phyloP scores from a whole-genome alignment of 2,329 filamentous ascomycete genomes.

The Ophiocordyceps camponoti-saundersi region DNA sequence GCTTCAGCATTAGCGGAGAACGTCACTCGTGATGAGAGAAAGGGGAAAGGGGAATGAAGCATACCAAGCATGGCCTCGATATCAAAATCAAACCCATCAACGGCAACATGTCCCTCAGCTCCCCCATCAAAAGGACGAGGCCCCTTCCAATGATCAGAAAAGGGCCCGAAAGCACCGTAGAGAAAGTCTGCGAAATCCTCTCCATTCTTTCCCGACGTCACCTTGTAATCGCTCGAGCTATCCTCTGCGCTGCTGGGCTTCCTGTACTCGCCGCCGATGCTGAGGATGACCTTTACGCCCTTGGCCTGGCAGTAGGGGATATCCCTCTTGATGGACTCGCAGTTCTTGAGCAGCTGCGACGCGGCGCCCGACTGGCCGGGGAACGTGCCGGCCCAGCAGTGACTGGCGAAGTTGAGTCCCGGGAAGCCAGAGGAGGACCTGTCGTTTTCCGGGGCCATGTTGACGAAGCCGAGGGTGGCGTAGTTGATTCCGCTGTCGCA shows the following conservation, averaged over 20 bases:
- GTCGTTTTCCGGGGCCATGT: conserved; percentile 18
- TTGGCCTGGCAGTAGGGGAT: conserved; percentile 22
- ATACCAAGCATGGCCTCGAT: conserved; percentile 17
- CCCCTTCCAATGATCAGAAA: conserved; percentile 11
- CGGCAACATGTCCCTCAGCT: conserved; percentile 8
- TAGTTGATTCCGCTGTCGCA: conserved; percentile 20
- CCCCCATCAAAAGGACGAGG: conserved; percentile 21
- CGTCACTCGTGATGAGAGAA: conserved; percentile 1
- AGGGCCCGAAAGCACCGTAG: conserved; percentile 20
- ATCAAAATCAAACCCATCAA: conserved; percentile 27
- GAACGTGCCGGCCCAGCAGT: conserved; percentile 16
- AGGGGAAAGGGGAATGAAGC: conserved; percentile 3
- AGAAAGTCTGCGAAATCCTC: conserved; percentile 20
- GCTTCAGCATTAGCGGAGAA: not conserved
- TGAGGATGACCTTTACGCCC: conserved; percentile 25
- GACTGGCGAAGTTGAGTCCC: conserved; percentile 21
- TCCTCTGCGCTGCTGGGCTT: not conserved
- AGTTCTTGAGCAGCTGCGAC: conserved; percentile 17
- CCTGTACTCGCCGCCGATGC: conserved; percentile 19
- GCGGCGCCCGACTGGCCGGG: conserved; percentile 6
- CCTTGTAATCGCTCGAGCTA: conserved; percentile 14
- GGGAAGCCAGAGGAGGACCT: conserved; percentile 13
- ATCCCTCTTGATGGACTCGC: conserved; percentile 17
- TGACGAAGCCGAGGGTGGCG: conserved; percentile 21
- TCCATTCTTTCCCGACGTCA: conserved; percentile 14